Evolutionary conservation across 2,329 filamentous ascomycete species (phyloP).

Genomic region (Aspergillus intermedius): DNA sequence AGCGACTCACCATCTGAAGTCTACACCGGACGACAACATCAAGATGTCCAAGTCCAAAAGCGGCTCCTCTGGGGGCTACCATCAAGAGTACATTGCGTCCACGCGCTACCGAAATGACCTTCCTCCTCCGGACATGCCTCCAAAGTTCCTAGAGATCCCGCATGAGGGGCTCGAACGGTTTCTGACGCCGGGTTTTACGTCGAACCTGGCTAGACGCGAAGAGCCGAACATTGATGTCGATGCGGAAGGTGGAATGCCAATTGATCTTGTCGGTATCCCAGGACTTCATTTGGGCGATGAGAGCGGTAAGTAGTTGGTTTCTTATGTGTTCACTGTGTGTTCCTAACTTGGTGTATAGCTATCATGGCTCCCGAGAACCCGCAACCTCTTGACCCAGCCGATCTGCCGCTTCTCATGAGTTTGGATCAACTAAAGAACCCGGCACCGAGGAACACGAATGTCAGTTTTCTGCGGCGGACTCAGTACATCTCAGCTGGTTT

Average conservation of each 20-base stretch:
- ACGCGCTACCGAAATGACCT: constrained; percentile 94
- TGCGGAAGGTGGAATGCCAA: constrained; percentile 94
- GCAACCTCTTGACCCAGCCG: constrained; percentile 70
- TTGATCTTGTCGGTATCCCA: constrained; percentile 90
- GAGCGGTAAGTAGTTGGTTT: constrained; percentile 56
- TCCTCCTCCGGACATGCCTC: constrained; percentile 86
- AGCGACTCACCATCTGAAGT: background rate
- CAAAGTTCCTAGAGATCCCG: constrained; percentile 94
- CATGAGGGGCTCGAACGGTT: constrained; percentile 89
- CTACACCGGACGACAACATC: background rate
- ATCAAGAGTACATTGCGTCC: constrained; percentile 96
- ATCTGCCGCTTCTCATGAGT: constrained; percentile 75
- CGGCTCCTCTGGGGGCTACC: constrained; percentile 46
- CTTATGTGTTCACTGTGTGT: background rate
- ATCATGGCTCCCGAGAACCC: constrained; percentile 71
- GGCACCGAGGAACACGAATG: constrained; percentile 65
- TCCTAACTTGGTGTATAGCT: constrained; percentile 45
- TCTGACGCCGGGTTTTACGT: constrained; percentile 83
- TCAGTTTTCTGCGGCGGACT: constrained; percentile 90
- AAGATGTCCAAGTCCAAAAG: constrained; percentile 36
- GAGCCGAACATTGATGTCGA: constrained; percentile 94
- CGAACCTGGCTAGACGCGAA: constrained; percentile 81
- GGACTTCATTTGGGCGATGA: constrained; percentile 94
- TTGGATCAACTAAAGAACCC: constrained; percentile 80
- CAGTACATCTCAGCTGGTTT: constrained; percentile 67